Percentiles rank a stretch among this genome's conserved stretches.
Conservation (phyloP, 345 rosid species). For the Euphorbia lathyris region DNA sequence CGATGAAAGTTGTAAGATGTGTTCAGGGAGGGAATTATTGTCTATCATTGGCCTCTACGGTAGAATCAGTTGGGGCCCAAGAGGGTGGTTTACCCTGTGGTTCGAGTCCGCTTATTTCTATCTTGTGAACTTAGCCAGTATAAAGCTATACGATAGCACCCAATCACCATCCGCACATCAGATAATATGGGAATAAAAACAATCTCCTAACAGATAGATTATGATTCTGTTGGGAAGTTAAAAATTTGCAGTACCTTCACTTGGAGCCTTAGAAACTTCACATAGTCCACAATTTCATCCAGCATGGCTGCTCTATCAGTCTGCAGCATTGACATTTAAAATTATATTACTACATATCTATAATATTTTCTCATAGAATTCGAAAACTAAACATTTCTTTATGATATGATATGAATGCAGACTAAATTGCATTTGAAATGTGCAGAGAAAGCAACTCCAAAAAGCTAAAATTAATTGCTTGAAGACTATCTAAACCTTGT, state of each 20-base stretch:
- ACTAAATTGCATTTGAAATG: background rate
- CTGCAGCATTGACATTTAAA: constrained; percentile 32
- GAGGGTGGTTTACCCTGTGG: no score
- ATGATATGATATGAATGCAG: background rate
- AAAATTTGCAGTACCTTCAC: constrained; percentile 50
- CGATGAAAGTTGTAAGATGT: no score
- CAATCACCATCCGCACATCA: background rate
- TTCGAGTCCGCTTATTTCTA: no score
- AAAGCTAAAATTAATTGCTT: constrained; percentile 1
- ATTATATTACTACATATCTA: constrained; percentile 1
- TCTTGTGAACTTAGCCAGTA: no score
- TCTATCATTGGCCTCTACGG: no score
- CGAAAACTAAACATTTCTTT: background rate
- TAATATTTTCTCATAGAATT: background rate
- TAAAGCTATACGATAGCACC: no score
- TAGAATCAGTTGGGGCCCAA: no score
- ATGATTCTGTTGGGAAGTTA: constrained; percentile 1
- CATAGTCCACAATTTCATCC: constrained; percentile 80
- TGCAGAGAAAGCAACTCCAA: background rate
- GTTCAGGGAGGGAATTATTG: no score
- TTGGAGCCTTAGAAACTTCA: constrained; percentile 77
- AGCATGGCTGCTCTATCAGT: constrained; percentile 80
- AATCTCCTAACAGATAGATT: background rate
- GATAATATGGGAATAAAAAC: background rate
- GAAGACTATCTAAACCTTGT: constrained; percentile 42